Evolutionary conservation across 2,329 filamentous ascomycete species (phyloP).

Genomic region (Alternaria longipes): DNA sequence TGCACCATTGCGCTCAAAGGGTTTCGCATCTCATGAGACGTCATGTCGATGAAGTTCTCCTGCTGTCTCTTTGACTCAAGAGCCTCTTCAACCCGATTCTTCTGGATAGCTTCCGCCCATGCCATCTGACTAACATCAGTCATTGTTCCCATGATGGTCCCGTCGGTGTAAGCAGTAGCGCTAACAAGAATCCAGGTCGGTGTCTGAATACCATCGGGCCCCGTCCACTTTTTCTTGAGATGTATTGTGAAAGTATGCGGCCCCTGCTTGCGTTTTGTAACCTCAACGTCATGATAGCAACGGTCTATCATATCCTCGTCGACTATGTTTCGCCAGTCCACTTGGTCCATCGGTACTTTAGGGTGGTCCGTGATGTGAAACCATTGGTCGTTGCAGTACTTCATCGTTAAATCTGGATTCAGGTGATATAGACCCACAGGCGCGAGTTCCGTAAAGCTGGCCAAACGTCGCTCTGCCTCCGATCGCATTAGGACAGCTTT

Average conservation of each 20-base stretch:
- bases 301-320: slow-evolving; percentile 8
- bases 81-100: slow-evolving; percentile 21
- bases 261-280: background rate
- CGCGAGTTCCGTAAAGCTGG: slow-evolving; percentile 25
- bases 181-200: slow-evolving; percentile 26
- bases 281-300: slow-evolving; percentile 11
- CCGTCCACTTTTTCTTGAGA: slow-evolving; percentile 28
- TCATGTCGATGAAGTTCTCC: slow-evolving; percentile 40
- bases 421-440: slow-evolving; percentile 23
- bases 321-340: slow-evolving; percentile 15
- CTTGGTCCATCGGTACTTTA: slow-evolving; percentile 14
- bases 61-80: slow-evolving; percentile 31
- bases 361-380: slow-evolving; percentile 26
- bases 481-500: slow-evolving; percentile 18
- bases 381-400: slow-evolving; percentile 33
- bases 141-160: slow-evolving; percentile 38
- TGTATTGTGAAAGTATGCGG: slow-evolving; percentile 20
- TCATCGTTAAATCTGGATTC: slow-evolving; percentile 24
- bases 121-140: slow-evolving; percentile 48
- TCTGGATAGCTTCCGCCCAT: slow-evolving; percentile 33
- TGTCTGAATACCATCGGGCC: slow-evolving; percentile 23
- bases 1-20: slow-evolving; percentile 41
- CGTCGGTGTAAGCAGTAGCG: slow-evolving; percentile 24
- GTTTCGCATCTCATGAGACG: slow-evolving; percentile 40
- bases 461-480: slow-evolving; percentile 29